Evolutionary conservation across 768 basidiomycete species (phyloP), one percentile per base, ranked within the genome.

Genomic region (Bullera alba): DNA sequence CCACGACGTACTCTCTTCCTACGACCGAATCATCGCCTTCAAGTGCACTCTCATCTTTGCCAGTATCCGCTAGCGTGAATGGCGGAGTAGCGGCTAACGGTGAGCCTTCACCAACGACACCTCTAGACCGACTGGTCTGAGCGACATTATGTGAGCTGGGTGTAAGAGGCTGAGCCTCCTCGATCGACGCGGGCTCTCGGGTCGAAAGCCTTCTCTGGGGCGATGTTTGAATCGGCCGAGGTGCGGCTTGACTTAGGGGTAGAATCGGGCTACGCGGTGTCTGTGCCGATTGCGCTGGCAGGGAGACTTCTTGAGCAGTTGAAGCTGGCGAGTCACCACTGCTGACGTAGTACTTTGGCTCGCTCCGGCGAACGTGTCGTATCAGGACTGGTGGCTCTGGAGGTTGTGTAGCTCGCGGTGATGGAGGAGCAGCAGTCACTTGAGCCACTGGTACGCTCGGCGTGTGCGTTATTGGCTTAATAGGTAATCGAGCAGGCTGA

Each of bases 1-100:
- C 87, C 0, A 99, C 80, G 0, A 97, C 93, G 61, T 99, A 99
- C 64, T 97, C 93, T 46, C 65, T 64, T 1, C 69, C 71, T 7
- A 75, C 63, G 44, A 60, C 42, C 43, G 65, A 47, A 41, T 60
- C 53, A 46, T 53, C 48, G 22, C 38, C 42, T 16, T 62, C 56
- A 37, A 63, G 10, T 15, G 60, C 56, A 43, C 57, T 60, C 15
- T 55, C 60, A 30, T 61, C 57, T 27, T 65, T 64, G 19, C 51
- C 56, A 26, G 51, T 59, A 14, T 42, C 43, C 17, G 41, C 49
- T 54, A 57, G 54, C 4, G 62, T 63, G 48, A 71, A 58, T 0
- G 65, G 63, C 1, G 65, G 61, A 4, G 63, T 63, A 17, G 65
- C 59, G 16, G 61, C 67, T 22, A 65, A 37, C 2, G 67, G 63